A percentile compares a stretch with the other conserved stretches of the same genome.
Evolutionary conservation across 2,329 filamentous ascomycete genomes (phyloP).

Genomic region (Botrytis hyacinthi): DNA sequence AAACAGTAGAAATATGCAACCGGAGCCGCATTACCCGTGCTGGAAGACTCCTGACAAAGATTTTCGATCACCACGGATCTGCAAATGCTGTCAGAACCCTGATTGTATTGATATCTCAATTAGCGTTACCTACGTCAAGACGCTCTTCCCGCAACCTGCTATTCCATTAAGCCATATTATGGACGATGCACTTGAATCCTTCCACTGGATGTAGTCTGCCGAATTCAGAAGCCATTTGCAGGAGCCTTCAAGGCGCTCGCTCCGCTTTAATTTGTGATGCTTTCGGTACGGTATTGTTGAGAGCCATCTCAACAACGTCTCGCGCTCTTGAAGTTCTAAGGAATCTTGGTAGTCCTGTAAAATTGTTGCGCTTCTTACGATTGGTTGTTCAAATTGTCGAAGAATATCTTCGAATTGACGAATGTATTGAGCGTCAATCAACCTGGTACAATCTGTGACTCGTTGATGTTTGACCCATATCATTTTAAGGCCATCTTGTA

Average conservation of each 20-base stretch:
- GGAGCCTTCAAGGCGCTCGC: not conserved
- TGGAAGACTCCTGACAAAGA: not conserved
- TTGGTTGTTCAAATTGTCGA: not conserved
- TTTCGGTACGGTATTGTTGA: not conserved
- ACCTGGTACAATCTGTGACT: not conserved
- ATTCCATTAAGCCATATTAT: not conserved
- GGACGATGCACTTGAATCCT: not conserved
- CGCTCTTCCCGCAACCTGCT: not conserved
- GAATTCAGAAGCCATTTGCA: not conserved
- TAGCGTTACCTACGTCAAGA: not conserved
- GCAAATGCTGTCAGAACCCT: not conserved
- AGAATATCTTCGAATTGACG: not conserved
- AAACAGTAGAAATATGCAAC: not conserved
- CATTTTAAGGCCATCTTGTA: not conserved
- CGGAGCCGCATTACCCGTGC: not conserved
- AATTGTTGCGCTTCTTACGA: not conserved
- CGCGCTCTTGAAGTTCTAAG: not conserved
- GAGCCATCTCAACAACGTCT: not conserved
- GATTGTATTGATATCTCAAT: not conserved
- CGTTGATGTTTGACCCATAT: not conserved
- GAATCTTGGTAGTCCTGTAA: not conserved
- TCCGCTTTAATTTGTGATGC: not conserved
- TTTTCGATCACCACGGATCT: not conserved
- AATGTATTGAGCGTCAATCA: not conserved
- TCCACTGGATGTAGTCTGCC: not conserved